Percentiles rank a stretch among this genome's conserved stretches.
These are phyloP conservation scores for Wickerhamomyces chambardii DNA, from an alignment of 805 yeast species.

Conservation along the genomic window DNA sequence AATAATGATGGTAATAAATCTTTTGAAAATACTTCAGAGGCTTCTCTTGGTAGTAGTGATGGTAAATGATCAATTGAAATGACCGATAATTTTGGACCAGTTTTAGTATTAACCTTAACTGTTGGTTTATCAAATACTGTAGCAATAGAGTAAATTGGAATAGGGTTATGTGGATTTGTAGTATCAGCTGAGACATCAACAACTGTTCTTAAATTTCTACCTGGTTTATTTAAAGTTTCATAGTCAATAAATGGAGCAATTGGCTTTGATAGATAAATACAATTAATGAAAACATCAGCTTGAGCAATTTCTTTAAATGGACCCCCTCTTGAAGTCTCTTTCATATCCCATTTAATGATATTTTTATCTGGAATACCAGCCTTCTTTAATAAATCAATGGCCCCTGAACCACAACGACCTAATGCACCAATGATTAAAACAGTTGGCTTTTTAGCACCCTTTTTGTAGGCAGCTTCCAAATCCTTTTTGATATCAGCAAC, in stretches of 20 bases:
- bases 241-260: slow-evolving; percentile 84
- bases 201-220: slow-evolving; percentile 80
- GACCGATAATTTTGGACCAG: slow-evolving; percentile 84
- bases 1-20: slow-evolving; percentile 87
- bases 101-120: slow-evolving; percentile 67
- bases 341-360: slow-evolving; percentile 91
- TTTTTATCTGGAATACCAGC: slow-evolving; percentile 83
- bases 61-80: slow-evolving; percentile 96
- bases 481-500: slow-evolving; percentile 61
- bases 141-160: slow-evolving; percentile 87
- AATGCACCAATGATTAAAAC: slow-evolving; percentile 92
- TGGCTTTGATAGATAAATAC: slow-evolving; percentile 89
- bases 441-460: slow-evolving; percentile 61
- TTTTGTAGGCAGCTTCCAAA: slow-evolving; percentile 47
- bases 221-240: slow-evolving; percentile 52
- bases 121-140: slow-evolving; percentile 91
- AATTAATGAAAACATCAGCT: slow-evolving; percentile 87
- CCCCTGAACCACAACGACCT: slow-evolving; percentile 99
- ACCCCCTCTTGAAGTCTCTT: slow-evolving; percentile 95
- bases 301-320: slow-evolving; percentile 89
- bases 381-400: slow-evolving; percentile 72
- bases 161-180: slow-evolving; percentile 96
- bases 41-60: slow-evolving; percentile 91
- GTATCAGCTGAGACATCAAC: slow-evolving; percentile 99
- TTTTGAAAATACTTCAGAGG: slow-evolving; percentile 82